phyloP scores from a whole-genome alignment of 1,284 basidiomycete species.

The Jaminaea rosea region DNA sequence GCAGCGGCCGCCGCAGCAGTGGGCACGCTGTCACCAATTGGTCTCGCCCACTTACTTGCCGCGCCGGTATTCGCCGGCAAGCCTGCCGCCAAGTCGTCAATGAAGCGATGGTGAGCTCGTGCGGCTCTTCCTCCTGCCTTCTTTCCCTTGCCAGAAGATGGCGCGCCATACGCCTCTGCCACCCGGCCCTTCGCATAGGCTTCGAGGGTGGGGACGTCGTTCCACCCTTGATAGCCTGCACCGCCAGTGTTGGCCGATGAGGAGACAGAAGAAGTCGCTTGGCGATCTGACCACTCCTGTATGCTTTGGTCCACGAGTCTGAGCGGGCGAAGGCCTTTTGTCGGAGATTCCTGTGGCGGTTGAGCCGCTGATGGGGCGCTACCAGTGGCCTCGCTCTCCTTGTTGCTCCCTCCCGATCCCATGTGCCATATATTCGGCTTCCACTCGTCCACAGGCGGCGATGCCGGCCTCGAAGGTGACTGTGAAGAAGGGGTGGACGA shows the following conservation, averaged over 20 bases:
- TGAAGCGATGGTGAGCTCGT: constrained; percentile 16
- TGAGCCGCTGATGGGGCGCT: neutral
- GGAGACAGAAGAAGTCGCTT: neutral
- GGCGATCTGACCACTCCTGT: neutral
- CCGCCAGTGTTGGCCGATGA: neutral
- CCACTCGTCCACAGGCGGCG: constrained; percentile 15
- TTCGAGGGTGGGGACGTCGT: constrained; percentile 21
- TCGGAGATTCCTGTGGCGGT: neutral
- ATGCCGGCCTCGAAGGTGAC: neutral
- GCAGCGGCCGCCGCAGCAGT: constrained; percentile 5
- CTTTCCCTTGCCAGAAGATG: no score
- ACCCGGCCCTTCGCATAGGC: constrained; percentile 16
- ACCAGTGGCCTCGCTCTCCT: neutral
- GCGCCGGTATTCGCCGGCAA: constrained; percentile 36
- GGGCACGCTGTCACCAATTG: constrained; percentile 37
- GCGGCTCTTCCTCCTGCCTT: constrained; percentile 6
- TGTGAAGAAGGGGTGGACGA: no score
- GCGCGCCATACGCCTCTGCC: constrained; percentile 31
- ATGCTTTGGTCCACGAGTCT: neutral
- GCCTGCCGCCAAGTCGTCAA: constrained; percentile 37
- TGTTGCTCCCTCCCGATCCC: constrained; percentile 8
- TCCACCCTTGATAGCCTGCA: constrained; percentile 23
- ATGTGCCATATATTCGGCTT: constrained; percentile 35
- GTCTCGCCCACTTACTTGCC: constrained; percentile 40
- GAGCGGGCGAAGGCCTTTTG: neutral